Conservation (phyloP, 2,329 filamentous ascomycete genomes). For the Aspergillus cejpii region DNA sequence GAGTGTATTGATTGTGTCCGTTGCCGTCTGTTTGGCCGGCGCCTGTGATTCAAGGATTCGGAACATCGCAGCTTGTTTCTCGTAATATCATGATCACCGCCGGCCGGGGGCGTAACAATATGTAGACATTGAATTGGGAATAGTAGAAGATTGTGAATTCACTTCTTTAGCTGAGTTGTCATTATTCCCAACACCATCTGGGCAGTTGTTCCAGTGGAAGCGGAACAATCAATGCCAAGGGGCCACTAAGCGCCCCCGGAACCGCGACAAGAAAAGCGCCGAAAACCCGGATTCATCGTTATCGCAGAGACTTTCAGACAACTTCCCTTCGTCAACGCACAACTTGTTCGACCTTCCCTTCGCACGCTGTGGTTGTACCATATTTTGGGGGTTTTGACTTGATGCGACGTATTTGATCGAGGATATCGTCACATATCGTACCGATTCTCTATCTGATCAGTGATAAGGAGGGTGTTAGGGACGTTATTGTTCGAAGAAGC, state of each 20-base stretch:
- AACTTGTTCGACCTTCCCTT: neutral
- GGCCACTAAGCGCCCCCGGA: constrained; percentile 18
- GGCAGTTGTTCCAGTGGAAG: neutral
- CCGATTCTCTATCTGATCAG: neutral
- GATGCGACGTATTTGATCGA: neutral
- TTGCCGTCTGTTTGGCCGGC: constrained; percentile 91
- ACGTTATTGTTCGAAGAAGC: constrained; percentile 8
- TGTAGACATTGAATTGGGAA: constrained; percentile 28
- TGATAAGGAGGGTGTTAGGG: neutral
- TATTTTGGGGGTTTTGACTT: neutral
- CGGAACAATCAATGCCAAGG: constrained; percentile 14
- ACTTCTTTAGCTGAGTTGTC: constrained; percentile 20
- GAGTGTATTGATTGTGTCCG: constrained; percentile 85
- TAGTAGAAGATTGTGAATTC: constrained; percentile 6
- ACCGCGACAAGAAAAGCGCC: constrained; percentile 22
- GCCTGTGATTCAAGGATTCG: constrained; percentile 62
- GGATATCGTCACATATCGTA: neutral
- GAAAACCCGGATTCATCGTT: constrained; percentile 13
- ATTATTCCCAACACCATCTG: constrained; percentile 5
- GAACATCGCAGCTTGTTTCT: constrained; percentile 40
- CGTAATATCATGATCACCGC: constrained; percentile 39
- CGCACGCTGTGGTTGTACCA: neutral
- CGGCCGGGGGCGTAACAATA: constrained; percentile 23
- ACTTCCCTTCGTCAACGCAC: neutral
- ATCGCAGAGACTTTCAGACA: constrained; percentile 18